phyloP scores from a whole-genome alignment of 169 alveolate species.

The Plasmodium adleri region DNA sequence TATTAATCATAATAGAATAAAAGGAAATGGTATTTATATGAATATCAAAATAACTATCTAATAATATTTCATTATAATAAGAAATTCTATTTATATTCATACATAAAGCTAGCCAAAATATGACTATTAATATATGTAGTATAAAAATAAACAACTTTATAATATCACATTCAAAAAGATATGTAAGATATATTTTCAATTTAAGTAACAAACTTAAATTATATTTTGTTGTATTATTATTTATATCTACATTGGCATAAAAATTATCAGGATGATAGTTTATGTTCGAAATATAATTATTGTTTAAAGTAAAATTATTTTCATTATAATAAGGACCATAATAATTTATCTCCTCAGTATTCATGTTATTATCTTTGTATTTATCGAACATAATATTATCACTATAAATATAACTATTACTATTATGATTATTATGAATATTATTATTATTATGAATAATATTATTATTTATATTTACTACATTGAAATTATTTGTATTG shows the following conservation, averaged over 20 bases:
- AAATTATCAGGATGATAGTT: slow-evolving; percentile 3
- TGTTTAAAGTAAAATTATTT: neutral
- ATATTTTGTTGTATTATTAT: neutral
- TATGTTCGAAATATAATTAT: neutral
- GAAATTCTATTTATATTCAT: slow-evolving; percentile 48
- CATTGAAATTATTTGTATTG: neutral
- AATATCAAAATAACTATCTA: slow-evolving; percentile 21
- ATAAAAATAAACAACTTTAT: slow-evolving; percentile 35
- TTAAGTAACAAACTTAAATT: slow-evolving; percentile 9
- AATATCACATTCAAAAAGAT: slow-evolving; percentile 37
- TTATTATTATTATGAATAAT: neutral
- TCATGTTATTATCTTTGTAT: neutral
- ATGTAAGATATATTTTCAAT: slow-evolving; percentile 37
- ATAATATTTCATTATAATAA: neutral
- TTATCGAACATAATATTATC: neutral
- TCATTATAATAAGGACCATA: neutral
- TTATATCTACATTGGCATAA: neutral
- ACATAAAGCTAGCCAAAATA: slow-evolving; percentile 45
- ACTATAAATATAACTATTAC: neutral
- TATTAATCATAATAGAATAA: slow-evolving; percentile 24
- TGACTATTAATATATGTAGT: slow-evolving; percentile 11
- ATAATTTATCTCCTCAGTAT: neutral
- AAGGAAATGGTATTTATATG: slow-evolving; percentile 28
- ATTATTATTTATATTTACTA: neutral
- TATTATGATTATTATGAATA: neutral